phyloP scores from a whole-genome alignment of 148 eudicot species.

The Fagopyrum homotropicum region DNA sequence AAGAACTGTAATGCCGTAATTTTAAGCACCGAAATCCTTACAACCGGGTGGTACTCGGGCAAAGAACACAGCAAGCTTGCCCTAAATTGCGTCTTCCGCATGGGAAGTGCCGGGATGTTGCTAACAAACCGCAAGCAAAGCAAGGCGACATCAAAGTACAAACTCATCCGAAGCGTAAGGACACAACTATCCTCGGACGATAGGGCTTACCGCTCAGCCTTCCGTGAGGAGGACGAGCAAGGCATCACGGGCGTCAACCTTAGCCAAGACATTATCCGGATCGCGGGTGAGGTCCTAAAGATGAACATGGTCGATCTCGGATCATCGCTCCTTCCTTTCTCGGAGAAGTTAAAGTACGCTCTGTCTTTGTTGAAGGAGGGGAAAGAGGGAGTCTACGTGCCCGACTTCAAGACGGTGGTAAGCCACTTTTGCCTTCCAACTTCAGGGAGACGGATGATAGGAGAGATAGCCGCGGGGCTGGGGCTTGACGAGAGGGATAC shows the following conservation, averaged over 20 bases:
- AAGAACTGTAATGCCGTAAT: conserved; percentile 32
- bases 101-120: conserved; percentile 35
- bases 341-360: conserved; percentile 16
- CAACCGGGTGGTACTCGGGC: conserved; percentile 26
- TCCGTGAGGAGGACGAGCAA: conserved; percentile 22
- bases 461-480: conserved; percentile 25
- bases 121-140: conserved; percentile 24
- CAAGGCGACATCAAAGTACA: conserved; percentile 23
- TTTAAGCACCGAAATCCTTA: conserved; percentile 36
- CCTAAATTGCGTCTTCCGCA: conserved; percentile 34
- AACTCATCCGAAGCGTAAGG: conserved; percentile 26
- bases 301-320: conserved; percentile 27
- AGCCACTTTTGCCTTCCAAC: conserved; percentile 46
- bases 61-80: conserved; percentile 29
- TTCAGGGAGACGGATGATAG: conserved; percentile 33
- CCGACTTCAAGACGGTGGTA: conserved; percentile 34
- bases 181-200: conserved; percentile 32
- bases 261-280: conserved; percentile 23
- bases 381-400: conserved; percentile 22
- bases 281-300: conserved; percentile 22
- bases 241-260: conserved; percentile 28
- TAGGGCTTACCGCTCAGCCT: conserved; percentile 31
- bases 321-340: conserved; percentile 23
- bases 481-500: conserved; percentile 29
- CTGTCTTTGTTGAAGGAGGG: background rate